Percentiles rank a stretch among this genome's conserved stretches.
Evolutionary conservation across 139 green algal genomes (phyloP).

Genomic region (Chlamydomonas sp.): DNA sequence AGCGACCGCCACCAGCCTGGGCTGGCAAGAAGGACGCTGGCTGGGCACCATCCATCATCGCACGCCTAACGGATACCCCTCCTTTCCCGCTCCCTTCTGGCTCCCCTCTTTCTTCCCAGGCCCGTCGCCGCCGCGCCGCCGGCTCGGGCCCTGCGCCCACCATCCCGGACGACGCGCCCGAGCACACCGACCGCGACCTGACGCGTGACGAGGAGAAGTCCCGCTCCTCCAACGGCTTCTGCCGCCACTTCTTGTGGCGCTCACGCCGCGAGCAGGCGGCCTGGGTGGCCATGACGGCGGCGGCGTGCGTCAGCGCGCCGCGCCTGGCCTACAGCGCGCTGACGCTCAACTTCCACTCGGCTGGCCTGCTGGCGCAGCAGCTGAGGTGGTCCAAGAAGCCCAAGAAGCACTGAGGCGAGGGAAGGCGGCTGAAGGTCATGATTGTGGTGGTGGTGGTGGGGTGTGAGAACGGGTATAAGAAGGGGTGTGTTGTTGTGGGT

Average conservation of each 20-base stretch:
- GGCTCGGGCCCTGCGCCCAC: neutral
- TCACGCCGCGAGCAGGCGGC: conserved; percentile 10
- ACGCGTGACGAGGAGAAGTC: conserved; percentile 38
- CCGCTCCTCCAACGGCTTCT: conserved; percentile 27
- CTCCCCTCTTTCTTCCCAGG: neutral
- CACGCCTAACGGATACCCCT: no score
- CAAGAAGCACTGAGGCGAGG: conserved; percentile 21
- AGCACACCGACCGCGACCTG: conserved; percentile 31
- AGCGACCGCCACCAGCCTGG: no score
- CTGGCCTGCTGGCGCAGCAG: conserved; percentile 13
- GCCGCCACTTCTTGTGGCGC: conserved; percentile 40
- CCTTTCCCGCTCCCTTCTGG: neutral
- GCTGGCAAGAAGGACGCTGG: no score
- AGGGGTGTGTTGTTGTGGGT: no score
- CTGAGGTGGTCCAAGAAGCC: conserved; percentile 38
- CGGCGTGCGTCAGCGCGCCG: neutral
- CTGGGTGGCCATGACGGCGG: conserved; percentile 25
- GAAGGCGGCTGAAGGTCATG: neutral
- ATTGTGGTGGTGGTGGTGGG: neutral
- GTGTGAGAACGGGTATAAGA: neutral
- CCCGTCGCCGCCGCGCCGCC: neutral
- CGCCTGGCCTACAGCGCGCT: conserved; percentile 16
- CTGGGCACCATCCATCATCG: no score
- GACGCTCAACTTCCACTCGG: conserved; percentile 22
- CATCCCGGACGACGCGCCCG: conserved; percentile 18